Base-by-base conservation (phyloP, 2,329 filamentous ascomycete species). In the Cordyceps javanica region DNA sequence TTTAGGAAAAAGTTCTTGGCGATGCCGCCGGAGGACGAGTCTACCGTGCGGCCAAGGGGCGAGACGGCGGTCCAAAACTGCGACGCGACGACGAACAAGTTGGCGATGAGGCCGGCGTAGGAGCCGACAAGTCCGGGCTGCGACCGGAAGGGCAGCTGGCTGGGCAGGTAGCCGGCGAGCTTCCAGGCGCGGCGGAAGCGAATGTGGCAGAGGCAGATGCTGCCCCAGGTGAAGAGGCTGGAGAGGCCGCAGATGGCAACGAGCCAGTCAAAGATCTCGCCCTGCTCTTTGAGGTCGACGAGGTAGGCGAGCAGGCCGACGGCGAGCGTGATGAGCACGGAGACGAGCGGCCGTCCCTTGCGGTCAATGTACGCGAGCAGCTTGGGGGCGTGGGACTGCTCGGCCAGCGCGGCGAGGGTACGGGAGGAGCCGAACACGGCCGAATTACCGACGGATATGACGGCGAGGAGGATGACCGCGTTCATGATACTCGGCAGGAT, bases 121-220 rank as follows among this genome's bases (percentile, higher is more conserved):
- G 88, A 91, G 8, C 90, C 90, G n/a, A 81, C 66, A 4, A 91
- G 72, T 54, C 90, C 90, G 2, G 85, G 80, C 67, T 91, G 87
- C 0, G 87, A 87, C 32, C 72, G 75, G 75, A 91, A 94, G 4
- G 90, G 86, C 9, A 95, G 77, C 65, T 93, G 87, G 49, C 83
- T 76, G 19, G 91, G 74, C 11, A 75, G 78, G 68, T 85, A 85
- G 49, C 86, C 87, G 36, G 58, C 54, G 11, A 50, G 10, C 19
- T 44, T 44, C 58, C 58, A 60, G 55, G 55, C 55, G 41, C 55
- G 72, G 61, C 90, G 88, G 80, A 94, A 95, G 42, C 90, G 88
- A 66, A 94, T 91, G 71, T 94, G 90, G 6, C 85, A 80, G 5
- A 92, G 74, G 69, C 89, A 92, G 68, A 94, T 90, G 61, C 86